Percentiles rank a stretch among this genome's conserved stretches.
Conservation (phyloP, 148 eudicot species). For the Fagopyrum esculentum region DNA sequence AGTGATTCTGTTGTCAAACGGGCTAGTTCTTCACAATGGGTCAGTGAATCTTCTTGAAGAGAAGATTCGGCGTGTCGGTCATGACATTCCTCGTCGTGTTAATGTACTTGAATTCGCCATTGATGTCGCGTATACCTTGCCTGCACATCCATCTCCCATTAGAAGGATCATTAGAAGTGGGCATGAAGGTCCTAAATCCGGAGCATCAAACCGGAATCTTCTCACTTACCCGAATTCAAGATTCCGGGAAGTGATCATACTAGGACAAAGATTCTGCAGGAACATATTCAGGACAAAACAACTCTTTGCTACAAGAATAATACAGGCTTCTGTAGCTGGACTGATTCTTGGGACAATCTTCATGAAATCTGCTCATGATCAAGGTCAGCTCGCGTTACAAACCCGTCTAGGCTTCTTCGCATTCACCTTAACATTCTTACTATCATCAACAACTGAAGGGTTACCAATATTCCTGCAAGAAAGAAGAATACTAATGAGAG, state of each 20-base stretch:
- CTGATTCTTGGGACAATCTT: slow-evolving; percentile 65
- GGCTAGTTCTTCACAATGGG: slow-evolving; percentile 65
- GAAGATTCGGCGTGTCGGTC: slow-evolving; percentile 45
- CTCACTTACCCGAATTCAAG: slow-evolving; percentile 43
- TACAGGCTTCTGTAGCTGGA: slow-evolving; percentile 67
- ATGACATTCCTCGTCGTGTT: slow-evolving; percentile 49
- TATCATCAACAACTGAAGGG: slow-evolving; percentile 90
- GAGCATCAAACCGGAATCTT: slow-evolving; percentile 15
- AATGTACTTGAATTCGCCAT: slow-evolving; percentile 88
- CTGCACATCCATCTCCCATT: slow-evolving; percentile 29
- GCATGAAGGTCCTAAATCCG: not conserved
- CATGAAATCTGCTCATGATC: slow-evolving; percentile 38
- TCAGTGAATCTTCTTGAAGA: slow-evolving; percentile 55
- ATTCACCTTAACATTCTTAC: slow-evolving; percentile 78
- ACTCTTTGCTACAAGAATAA: slow-evolving; percentile 61
- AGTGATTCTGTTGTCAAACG: slow-evolving; percentile 57
- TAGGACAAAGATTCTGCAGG: slow-evolving; percentile 69
- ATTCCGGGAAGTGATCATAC: slow-evolving; percentile 44
- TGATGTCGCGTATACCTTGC: slow-evolving; percentile 42
- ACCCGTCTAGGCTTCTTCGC: slow-evolving; percentile 83
- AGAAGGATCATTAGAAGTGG: slow-evolving; percentile 10
- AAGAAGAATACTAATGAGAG: slow-evolving; percentile 73
- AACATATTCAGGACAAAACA: slow-evolving; percentile 80
- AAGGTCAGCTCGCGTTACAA: slow-evolving; percentile 42
- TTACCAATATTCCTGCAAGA: slow-evolving; percentile 88